Evolutionary conservation across 768 basidiomycete genomes (phyloP).

Genomic region (Leccinum uliginosum): DNA sequence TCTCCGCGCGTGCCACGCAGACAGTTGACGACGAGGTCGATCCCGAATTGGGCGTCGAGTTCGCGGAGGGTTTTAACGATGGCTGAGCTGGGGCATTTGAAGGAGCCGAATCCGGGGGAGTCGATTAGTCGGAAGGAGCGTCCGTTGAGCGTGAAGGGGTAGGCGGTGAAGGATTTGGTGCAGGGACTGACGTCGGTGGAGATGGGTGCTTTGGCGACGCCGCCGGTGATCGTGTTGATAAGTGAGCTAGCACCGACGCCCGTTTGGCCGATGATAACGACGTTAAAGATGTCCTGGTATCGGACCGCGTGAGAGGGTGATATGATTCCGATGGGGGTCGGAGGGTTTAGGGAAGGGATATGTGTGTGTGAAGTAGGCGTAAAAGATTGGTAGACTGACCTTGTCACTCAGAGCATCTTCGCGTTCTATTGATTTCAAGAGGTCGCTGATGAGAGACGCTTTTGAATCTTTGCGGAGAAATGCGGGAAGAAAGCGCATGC

Average conservation of each 20-base stretch:
- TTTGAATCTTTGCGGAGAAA: slow-evolving; percentile 27
- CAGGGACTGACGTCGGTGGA: slow-evolving; percentile 30
- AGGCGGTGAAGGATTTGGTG: slow-evolving; percentile 22
- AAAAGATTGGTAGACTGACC: slow-evolving; percentile 9
- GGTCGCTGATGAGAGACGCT: slow-evolving; percentile 19
- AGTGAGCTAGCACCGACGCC: slow-evolving; percentile 38
- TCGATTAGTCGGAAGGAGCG: slow-evolving; percentile 29
- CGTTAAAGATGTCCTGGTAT: slow-evolving; percentile 26
- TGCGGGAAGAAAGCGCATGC: slow-evolving; percentile 25
- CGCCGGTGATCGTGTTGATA: slow-evolving; percentile 34
- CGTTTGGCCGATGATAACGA: slow-evolving; percentile 30
- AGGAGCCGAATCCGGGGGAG: slow-evolving; percentile 27
- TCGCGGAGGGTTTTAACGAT: slow-evolving; percentile 26
- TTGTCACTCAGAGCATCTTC: slow-evolving; percentile 23
- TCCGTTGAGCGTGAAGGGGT: slow-evolving; percentile 24
- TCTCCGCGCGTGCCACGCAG: slow-evolving; percentile 26
- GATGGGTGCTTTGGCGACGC: slow-evolving; percentile 13
- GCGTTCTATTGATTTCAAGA: slow-evolving; percentile 19
- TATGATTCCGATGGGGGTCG: background rate
- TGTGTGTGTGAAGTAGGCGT: background rate
- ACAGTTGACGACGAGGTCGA: slow-evolving; percentile 28
- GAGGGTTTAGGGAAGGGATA: background rate
- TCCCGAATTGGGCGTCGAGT: slow-evolving; percentile 24
- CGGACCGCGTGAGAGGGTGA: background rate
- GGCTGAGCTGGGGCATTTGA: slow-evolving; percentile 22